These are phyloP conservation scores for Jatropha multifida DNA, from an alignment of 441 rosid species.

Conservation along the genomic window DNA sequence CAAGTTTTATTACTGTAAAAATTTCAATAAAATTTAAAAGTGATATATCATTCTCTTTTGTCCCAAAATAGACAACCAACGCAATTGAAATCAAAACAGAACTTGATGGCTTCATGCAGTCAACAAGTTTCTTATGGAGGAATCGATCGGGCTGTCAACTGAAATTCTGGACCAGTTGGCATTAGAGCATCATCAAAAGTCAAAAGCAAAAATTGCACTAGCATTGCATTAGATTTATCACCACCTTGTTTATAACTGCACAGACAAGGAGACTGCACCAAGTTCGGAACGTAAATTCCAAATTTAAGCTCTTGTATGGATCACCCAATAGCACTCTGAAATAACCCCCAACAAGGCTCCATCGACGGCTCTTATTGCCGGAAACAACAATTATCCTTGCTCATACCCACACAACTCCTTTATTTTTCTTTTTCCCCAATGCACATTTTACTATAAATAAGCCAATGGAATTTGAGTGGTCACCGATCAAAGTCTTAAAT, in stretches of 20 bases:
- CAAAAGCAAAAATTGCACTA: background rate
- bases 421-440: background rate
- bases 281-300: background rate
- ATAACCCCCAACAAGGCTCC: background rate
- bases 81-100: background rate
- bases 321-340: background rate
- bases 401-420: background rate
- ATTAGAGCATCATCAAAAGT: background rate
- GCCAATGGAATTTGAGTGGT: background rate
- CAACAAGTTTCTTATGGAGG: background rate
- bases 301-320: conserved; percentile 1
- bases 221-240: conserved; percentile 10
- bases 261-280: conserved; percentile 6
- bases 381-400: background rate
- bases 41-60: background rate
- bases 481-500: background rate
- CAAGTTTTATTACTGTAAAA: no score
- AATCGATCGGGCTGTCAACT: background rate
- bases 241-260: background rate
- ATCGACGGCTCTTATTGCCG: background rate
- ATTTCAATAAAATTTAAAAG: no score
- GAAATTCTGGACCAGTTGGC: background rate
- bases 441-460: conserved; percentile 12
- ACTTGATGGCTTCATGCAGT: background rate
- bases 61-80: background rate